Conservation (phyloP, 257 asterid species). For the Pogostemon cablin region DNA sequence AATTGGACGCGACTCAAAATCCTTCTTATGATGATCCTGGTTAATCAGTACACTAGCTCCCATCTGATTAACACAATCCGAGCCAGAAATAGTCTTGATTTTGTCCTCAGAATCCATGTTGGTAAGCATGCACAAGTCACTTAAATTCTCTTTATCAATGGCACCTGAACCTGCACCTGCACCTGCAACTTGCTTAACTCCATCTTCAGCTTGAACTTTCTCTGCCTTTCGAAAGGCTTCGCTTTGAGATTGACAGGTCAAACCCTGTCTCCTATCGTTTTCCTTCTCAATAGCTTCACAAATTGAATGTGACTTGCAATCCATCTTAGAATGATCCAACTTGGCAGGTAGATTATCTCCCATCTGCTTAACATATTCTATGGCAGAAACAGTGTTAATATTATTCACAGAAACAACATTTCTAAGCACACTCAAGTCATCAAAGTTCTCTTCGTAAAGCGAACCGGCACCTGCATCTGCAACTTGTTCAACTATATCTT, state of each 20-base stretch:
- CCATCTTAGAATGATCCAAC: conserved; percentile 28
- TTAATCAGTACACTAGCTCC: conserved; percentile 23
- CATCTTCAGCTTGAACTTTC: conserved; percentile 39
- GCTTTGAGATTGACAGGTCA: no score
- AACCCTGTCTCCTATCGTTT: not conserved
- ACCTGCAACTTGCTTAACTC: conserved; percentile 37
- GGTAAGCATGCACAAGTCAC: conserved; percentile 24
- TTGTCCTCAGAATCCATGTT: conserved; percentile 21
- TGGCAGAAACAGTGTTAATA: conserved; percentile 25
- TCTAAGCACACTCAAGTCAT: no score
- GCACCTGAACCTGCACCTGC: conserved; percentile 26
- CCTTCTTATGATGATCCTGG: conserved; percentile 29
- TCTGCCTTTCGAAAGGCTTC: conserved; percentile 21
- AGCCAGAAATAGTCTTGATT: conserved; percentile 28
- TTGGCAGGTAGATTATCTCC: conserved; percentile 19
- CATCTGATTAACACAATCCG: conserved; percentile 23
- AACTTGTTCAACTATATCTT: no score
- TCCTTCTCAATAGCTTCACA: conserved; percentile 35
- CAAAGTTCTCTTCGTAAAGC: no score
- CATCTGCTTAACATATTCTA: conserved; percentile 21
- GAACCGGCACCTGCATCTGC: no score
- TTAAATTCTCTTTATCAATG: conserved; percentile 23
- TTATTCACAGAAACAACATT: conserved; percentile 7
- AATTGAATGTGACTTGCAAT: conserved; percentile 24
- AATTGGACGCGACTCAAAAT: conserved; percentile 25